Conservation (phyloP, 2,329 filamentous ascomycete genomes). For the Dactylonectria macrodidyma region DNA sequence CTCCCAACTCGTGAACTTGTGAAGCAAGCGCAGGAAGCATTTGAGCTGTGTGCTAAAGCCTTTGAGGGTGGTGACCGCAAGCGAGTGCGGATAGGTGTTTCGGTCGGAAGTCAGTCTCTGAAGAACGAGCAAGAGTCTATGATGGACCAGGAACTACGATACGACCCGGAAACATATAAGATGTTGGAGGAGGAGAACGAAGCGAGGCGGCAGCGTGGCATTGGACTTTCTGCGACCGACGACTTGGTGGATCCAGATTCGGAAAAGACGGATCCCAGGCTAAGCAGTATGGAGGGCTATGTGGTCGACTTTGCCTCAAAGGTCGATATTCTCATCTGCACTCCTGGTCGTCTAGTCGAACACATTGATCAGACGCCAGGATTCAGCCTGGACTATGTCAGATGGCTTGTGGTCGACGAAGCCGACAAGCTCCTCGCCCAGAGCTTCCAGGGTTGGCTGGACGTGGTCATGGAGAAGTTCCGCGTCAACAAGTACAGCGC, state of each 20-base stretch:
- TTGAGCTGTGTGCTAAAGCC: slow-evolving; percentile 79
- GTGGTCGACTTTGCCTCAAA: slow-evolving; percentile 77
- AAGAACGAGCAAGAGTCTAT: slow-evolving; percentile 71
- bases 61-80: slow-evolving; percentile 71
- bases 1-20: slow-evolving; percentile 94
- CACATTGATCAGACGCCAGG: slow-evolving; percentile 88
- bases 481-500: slow-evolving; percentile 64
- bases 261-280: slow-evolving; percentile 47
- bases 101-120: slow-evolving; percentile 85
- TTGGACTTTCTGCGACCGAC: slow-evolving; percentile 33
- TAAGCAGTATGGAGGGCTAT: slow-evolving; percentile 61
- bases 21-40: slow-evolving; percentile 84
- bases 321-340: slow-evolving; percentile 91
- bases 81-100: slow-evolving; percentile 83
- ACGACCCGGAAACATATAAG: slow-evolving; percentile 73
- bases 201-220: slow-evolving; percentile 20
- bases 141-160: slow-evolving; percentile 65
- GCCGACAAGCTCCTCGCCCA: slow-evolving; percentile 93
- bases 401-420: slow-evolving; percentile 94
- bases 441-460: slow-evolving; percentile 93
- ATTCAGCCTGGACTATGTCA: slow-evolving; percentile 82
- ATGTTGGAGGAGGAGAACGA: slow-evolving; percentile 45
- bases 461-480: slow-evolving; percentile 76
- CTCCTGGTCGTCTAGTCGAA: slow-evolving; percentile 91
- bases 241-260: slow-evolving; percentile 38